Conservation (phyloP, 306 rosid species). For the Lithocarpus polystachyus region DNA sequence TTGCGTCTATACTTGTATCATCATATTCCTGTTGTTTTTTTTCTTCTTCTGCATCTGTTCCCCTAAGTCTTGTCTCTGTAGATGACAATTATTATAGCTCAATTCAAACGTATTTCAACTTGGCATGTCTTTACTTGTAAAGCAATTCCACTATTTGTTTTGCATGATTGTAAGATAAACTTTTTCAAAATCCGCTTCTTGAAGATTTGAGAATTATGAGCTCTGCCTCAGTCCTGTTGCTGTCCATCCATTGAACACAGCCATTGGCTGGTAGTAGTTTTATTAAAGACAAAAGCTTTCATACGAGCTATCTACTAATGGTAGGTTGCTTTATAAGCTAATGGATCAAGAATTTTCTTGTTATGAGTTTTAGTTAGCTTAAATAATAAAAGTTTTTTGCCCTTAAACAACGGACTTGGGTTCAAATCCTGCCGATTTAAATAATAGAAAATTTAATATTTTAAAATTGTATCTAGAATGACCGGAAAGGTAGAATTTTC, state of each 20-base stretch:
- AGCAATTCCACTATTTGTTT: not conserved
- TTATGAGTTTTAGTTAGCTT: no score
- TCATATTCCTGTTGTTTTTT: not conserved
- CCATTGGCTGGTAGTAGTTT: not conserved
- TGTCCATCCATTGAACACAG: conserved; percentile 9
- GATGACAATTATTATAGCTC: not conserved
- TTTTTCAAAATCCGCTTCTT: not conserved
- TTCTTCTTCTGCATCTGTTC: not conserved
- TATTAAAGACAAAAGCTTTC: not conserved
- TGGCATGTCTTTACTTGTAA: not conserved
- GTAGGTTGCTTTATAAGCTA: conserved; percentile 9
- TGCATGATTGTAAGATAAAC: not conserved
- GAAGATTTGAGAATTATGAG: not conserved
- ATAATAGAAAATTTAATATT: no score
- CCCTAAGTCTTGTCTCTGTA: not conserved
- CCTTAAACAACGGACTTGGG: no score
- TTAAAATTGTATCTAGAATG: no score
- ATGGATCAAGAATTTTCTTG: not conserved
- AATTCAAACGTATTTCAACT: not conserved
- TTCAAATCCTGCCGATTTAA: no score
- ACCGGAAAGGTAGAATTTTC: no score
- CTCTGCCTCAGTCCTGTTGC: not conserved
- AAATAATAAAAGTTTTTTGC: no score
- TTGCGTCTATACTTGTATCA: not conserved
- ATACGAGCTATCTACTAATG: no score